Conservation (phyloP, 1,139 yeast species). For the Tardiomyces depauwii region DNA sequence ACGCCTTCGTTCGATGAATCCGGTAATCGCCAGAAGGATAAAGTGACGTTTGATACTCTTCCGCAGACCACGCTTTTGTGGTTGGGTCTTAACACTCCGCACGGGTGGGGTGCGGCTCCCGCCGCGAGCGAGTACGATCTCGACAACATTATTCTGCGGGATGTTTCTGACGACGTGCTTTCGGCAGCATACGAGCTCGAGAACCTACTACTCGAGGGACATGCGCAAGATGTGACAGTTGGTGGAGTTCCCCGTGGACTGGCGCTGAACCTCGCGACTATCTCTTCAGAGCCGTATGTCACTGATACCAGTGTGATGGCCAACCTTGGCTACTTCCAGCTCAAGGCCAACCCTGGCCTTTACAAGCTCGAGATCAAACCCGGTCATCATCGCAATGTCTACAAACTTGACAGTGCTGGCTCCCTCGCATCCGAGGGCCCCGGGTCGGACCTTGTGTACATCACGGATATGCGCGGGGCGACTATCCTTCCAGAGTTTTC, state of each 20-base stretch:
- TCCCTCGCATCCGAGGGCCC: neutral
- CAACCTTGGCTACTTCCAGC: conserved; percentile 64
- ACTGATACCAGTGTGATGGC: conserved; percentile 63
- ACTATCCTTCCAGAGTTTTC: conserved; percentile 33
- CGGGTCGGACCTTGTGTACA: conserved; percentile 4
- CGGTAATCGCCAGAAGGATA: conserved; percentile 26
- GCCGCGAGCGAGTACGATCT: conserved; percentile 42
- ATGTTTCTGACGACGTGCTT: conserved; percentile 22
- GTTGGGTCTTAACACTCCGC: conserved; percentile 51
- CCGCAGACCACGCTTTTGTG: conserved; percentile 44
- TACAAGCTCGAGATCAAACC: conserved; percentile 41
- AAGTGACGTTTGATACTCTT: conserved; percentile 28
- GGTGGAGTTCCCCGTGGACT: conserved; percentile 41
- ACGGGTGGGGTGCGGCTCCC: conserved; percentile 52
- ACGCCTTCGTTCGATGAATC: conserved; percentile 31
- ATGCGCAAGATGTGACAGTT: conserved; percentile 36
- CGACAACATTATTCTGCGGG: conserved; percentile 42
- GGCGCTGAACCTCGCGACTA: conserved; percentile 32
- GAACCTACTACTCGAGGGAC: conserved; percentile 58
- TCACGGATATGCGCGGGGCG: conserved; percentile 4
- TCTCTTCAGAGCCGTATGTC: conserved; percentile 6
- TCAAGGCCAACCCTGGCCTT: conserved; percentile 57
- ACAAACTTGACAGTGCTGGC: conserved; percentile 26
- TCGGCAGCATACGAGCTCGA: conserved; percentile 38
- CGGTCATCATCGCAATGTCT: conserved; percentile 33